A percentile compares a stretch with the other conserved stretches of the same genome.
Conservation (phyloP, 768 basidiomycete genomes). For the Tulasnella sp. region DNA sequence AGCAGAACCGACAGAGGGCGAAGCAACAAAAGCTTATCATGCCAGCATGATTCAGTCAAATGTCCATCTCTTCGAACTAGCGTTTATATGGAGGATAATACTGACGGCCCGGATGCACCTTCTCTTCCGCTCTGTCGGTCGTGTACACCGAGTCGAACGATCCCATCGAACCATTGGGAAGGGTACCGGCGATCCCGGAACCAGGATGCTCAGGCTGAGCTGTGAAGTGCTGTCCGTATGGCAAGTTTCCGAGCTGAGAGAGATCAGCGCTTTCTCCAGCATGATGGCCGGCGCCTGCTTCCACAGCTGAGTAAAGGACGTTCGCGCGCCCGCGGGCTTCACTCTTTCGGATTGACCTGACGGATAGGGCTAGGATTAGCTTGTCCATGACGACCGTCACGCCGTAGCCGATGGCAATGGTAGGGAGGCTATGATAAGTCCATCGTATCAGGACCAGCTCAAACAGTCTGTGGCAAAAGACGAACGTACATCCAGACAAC, state of each 20-base stretch:
- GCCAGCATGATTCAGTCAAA: no score
- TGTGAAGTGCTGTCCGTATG: background rate
- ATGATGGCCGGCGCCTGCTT: background rate
- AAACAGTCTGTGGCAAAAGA: background rate
- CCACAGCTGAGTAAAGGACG: background rate
- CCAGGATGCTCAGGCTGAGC: background rate
- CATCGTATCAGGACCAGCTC: background rate
- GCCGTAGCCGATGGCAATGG: background rate
- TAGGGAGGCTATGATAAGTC: background rate
- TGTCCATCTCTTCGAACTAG: background rate
- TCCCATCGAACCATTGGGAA: background rate
- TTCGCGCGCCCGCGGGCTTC: background rate
- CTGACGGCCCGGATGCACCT: background rate
- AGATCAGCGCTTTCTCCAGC: background rate
- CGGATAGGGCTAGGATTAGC: background rate
- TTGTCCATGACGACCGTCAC: background rate
- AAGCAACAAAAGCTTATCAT: no score
- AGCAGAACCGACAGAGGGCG: no score
- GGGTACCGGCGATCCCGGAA: background rate
- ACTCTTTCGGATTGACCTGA: background rate
- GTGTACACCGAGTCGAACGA: background rate
- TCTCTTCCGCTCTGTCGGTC: background rate
- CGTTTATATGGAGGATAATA: background rate
- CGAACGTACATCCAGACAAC: background rate
- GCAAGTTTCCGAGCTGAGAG: background rate